These are phyloP conservation scores for Tarenaya hassleriana DNA, from an alignment of 345 rosid genomes.

Conservation along the genomic window DNA sequence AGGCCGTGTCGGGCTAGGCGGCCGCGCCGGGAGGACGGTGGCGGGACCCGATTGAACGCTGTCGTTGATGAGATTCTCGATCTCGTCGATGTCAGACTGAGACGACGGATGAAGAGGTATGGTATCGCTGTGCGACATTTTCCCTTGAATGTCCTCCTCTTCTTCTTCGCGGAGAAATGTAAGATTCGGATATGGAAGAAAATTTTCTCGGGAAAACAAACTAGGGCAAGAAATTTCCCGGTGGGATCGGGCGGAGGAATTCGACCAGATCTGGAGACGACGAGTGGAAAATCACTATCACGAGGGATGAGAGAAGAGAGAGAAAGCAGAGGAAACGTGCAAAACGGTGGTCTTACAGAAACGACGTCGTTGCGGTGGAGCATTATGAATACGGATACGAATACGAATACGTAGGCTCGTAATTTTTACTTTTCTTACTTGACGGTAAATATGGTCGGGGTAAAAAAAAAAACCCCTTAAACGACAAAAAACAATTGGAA, in stretches of 20 bases:
- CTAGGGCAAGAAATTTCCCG: constrained; percentile 3
- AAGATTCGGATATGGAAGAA: not conserved
- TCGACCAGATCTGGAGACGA: constrained; percentile 21
- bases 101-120: constrained; percentile 75
- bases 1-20: constrained; percentile 73
- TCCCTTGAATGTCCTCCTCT: not conserved
- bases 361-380: not conserved
- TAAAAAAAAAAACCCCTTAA: too few relatives aligned
- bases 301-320: not conserved
- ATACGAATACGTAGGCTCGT: too few relatives aligned
- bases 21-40: constrained; percentile 80
- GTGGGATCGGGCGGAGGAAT: not conserved
- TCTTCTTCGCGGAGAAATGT: constrained; percentile 17
- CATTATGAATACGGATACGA: too few relatives aligned
- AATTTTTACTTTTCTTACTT: too few relatives aligned
- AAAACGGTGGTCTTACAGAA: not conserved
- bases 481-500: too few relatives aligned
- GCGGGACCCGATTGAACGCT: constrained; percentile 64
- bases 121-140: constrained; percentile 81
- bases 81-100: constrained; percentile 99
- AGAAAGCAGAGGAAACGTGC: not conserved
- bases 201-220: constrained; percentile 21
- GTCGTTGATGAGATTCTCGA: constrained; percentile 83
- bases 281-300: not conserved
- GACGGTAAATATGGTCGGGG: too few relatives aligned